These are phyloP conservation scores for Penicillium griseofulvum DNA, from an alignment of 2,329 filamentous ascomycete genomes.

Conservation along the genomic window DNA sequence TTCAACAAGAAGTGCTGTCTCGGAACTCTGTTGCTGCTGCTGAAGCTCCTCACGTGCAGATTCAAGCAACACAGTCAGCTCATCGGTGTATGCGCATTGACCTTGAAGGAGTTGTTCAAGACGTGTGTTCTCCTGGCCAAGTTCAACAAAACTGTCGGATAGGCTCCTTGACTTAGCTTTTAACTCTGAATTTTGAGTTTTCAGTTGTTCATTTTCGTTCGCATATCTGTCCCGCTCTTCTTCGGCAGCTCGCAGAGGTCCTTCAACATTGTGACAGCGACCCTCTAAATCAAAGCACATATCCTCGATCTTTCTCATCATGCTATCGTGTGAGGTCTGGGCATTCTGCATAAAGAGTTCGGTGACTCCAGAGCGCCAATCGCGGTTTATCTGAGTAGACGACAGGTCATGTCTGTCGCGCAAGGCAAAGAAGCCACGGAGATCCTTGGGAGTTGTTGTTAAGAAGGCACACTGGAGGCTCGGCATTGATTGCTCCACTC, in stretches of 20 bases:
- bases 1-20: slow-evolving; percentile 27
- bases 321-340: slow-evolving; percentile 44
- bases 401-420: slow-evolving; percentile 10
- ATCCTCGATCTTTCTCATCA: slow-evolving; percentile 51
- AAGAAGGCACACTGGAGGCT: slow-evolving; percentile 19
- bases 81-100: slow-evolving; percentile 38
- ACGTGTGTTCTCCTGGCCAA: slow-evolving; percentile 43
- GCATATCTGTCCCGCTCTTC: slow-evolving; percentile 35
- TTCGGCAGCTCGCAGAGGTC: slow-evolving; percentile 48
- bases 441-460: slow-evolving; percentile 5
- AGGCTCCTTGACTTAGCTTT: slow-evolving; percentile 38
- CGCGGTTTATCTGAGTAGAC: slow-evolving; percentile 28
- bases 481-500: slow-evolving; percentile 10
- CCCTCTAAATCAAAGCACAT: slow-evolving; percentile 57
- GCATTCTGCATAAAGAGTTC: slow-evolving; percentile 46
- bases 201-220: slow-evolving; percentile 35
- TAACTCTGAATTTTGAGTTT: slow-evolving; percentile 32
- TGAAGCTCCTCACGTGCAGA: slow-evolving; percentile 38
- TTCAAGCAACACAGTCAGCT: slow-evolving; percentile 35
- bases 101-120: slow-evolving; percentile 38
- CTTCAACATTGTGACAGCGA: slow-evolving; percentile 56
- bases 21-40: slow-evolving; percentile 33
- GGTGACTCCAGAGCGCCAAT: slow-evolving; percentile 52
- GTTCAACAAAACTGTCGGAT: slow-evolving; percentile 34
- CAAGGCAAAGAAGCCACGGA: slow-evolving; percentile 10